These are phyloP conservation scores for Manihot esculenta DNA, from an alignment of 441 rosid genomes.

Conservation along the genomic window DNA sequence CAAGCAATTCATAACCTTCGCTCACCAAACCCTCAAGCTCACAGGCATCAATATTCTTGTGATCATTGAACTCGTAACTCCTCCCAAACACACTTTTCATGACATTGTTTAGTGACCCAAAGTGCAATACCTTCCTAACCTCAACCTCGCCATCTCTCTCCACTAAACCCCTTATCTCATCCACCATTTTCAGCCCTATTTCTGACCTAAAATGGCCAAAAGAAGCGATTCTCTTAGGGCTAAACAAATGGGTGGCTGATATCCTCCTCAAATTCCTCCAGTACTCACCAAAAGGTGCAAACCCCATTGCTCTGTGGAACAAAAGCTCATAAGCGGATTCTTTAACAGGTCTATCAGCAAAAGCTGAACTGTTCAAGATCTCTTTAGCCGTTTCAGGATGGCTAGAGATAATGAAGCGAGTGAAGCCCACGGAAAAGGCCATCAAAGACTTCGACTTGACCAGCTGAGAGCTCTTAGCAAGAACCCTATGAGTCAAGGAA, in stretches of 20 bases:
- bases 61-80: conserved; percentile 43
- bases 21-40: conserved; percentile 66
- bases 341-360: conserved; percentile 73
- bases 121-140: conserved; percentile 56
- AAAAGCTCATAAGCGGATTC: conserved; percentile 79
- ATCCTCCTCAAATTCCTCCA: conserved; percentile 75
- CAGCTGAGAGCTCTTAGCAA: conserved; percentile 34
- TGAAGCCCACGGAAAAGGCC: conserved; percentile 72
- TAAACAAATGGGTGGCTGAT: conserved; percentile 71
- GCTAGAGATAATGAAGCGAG: conserved; percentile 66
- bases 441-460: conserved; percentile 48
- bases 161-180: conserved; percentile 38
- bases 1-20: conserved; percentile 70
- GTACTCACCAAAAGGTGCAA: conserved; percentile 71
- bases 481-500: conserved; percentile 52
- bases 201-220: conserved; percentile 42
- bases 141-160: conserved; percentile 34
- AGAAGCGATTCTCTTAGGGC: conserved; percentile 53
- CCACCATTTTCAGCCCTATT: conserved; percentile 51
- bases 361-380: conserved; percentile 64
- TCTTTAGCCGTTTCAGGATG: conserved; percentile 63
- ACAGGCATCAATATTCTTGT: conserved; percentile 11
- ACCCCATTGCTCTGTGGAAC: conserved; percentile 82
- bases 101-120: conserved; percentile 65
- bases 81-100: conserved; percentile 70